Base-by-base conservation (phyloP, 2,329 filamentous ascomycete genomes). In the Fusarium sp. region DNA sequence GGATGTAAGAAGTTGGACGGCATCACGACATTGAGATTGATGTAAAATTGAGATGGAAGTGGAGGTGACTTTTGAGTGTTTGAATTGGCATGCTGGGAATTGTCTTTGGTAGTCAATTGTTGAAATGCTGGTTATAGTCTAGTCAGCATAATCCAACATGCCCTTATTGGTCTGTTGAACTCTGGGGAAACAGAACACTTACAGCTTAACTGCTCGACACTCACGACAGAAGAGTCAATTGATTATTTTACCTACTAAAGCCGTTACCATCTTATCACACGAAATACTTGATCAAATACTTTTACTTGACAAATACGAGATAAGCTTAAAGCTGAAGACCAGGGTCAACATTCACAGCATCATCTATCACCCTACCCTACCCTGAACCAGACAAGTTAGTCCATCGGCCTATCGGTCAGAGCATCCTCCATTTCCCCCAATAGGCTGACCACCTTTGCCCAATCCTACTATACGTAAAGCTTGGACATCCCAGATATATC, bases 71-170 rank as follows among this genome's bases (percentile, higher is more conserved):
- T 14, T 37, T 9, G 35, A 37, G 17, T 19, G n/a, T 10, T 14
- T 22, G 4, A n/a, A 17, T 37, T 23, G 6, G 20, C 3, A 1
- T 14, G 3, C 5, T 37, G 22, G 23, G 47, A 13, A 43, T 13
- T 14, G 9, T 50, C 48, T 48, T 62, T 61, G 32, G 45, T 46
- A 37, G 22, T 39, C 48, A 14, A 35, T 46, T 19, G 22, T 10
- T 45, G 35, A 15, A 20, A 20, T 17, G 44, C 41, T 61, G 43
- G 30, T 35, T 64, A 25, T 39, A 15, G 53, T 53, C 56, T 46
- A 72, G 72, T 74, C 56, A 74, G 70, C 72, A 69, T 23, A 63
- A 72, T 71, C 55, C 43, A 68, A 47, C 25, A 43, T 54, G 40
- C 37, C 48, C 68, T 56, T 14, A 73, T 73, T 73, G 71, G 71